Base-by-base conservation (phyloP, 352 stramenopile species). In the Nothophytophthora sp. region DNA sequence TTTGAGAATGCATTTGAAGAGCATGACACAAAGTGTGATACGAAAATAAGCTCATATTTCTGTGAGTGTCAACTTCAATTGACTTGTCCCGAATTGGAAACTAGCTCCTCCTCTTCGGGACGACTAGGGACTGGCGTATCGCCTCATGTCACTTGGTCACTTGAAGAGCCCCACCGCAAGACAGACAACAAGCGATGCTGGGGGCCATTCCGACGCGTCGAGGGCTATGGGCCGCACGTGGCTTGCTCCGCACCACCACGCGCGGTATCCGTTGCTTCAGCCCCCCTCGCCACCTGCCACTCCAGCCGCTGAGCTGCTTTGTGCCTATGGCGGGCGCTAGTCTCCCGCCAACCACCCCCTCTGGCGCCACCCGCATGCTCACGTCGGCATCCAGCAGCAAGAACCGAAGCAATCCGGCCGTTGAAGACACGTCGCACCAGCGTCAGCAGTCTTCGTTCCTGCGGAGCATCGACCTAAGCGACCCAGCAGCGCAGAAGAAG, bases 391-490 rank as follows among this genome's bases (percentile, higher is more conserved):
- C 32, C 15, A 55, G 4, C 22, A 36, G 22, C 48, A 28, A 45
- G 1, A 46, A 19, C 13, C 37, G 11, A 34, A 18, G 10, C n/a
- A 23, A 42, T 20, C 9, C 27, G n/a, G 6, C 16, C 3, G 32
- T 35, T 32, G 39, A 55, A 36, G 50, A 55, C 32, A 55, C 50
- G n/a, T 10, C 29, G 15, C 54, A 63, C 25, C 43, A 70, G 33
- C 39, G 39, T 30, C 50, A 55, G 36, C 61, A 67, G 19, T 86
- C 74, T 4, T 66, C 47, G 18, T 86, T 88, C 37, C 61, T 88
- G 12, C 63, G 77, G 46, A 59, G 39, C 20, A 59, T 88, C 22
- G 69, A 88, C 34, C 44, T 88, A 15, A 81, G 47, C 24, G 68
- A 51, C 22, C 56, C 63, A 1, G 50, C 47, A 2, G 70, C 79